Evolutionary conservation across 2,329 filamentous ascomycete genomes (phyloP).

Genomic region (Neoarthrinium moseri): DNA sequence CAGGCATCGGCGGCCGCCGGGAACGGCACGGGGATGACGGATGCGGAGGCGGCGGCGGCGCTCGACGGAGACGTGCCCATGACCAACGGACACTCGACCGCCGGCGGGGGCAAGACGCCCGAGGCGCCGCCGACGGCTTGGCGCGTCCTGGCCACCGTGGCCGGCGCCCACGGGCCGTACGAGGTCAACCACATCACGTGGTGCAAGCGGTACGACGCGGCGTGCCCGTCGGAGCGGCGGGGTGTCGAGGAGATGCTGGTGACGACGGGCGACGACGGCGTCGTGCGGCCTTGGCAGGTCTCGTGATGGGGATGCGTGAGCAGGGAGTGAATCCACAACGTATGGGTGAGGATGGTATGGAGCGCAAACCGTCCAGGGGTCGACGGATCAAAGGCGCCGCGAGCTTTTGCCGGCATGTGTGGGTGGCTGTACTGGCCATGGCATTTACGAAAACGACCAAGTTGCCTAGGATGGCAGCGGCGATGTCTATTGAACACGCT

Average conservation of each 20-base stretch:
- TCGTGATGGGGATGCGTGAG: too few relatives aligned
- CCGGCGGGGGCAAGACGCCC: slow-evolving; percentile 24
- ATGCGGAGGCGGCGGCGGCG: slow-evolving; percentile 25
- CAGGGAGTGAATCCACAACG: too few relatives aligned
- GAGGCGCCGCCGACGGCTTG: slow-evolving; percentile 45
- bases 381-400: too few relatives aligned
- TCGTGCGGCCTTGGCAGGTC: slow-evolving; percentile 79
- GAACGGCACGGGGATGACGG: slow-evolving; percentile 12
- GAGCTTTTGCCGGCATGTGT: too few relatives aligned
- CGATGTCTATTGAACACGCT: too few relatives aligned
- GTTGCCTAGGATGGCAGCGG: too few relatives aligned
- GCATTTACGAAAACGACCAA: too few relatives aligned
- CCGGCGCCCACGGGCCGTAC: slow-evolving; percentile 83
- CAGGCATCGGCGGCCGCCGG: too few relatives aligned
- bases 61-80: slow-evolving; percentile 29
- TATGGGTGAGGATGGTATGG: too few relatives aligned
- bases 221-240: slow-evolving; percentile 41
- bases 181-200: slow-evolving; percentile 92
- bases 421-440: too few relatives aligned
- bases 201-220: slow-evolving; percentile 75
- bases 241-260: slow-evolving; percentile 79
- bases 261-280: slow-evolving; percentile 89
- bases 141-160: slow-evolving; percentile 66
- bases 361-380: not conserved
- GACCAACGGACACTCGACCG: slow-evolving; percentile 19